Conservation (phyloP, 2,329 filamentous ascomycete species). For the Atkinsonella hypoxylon region DNA sequence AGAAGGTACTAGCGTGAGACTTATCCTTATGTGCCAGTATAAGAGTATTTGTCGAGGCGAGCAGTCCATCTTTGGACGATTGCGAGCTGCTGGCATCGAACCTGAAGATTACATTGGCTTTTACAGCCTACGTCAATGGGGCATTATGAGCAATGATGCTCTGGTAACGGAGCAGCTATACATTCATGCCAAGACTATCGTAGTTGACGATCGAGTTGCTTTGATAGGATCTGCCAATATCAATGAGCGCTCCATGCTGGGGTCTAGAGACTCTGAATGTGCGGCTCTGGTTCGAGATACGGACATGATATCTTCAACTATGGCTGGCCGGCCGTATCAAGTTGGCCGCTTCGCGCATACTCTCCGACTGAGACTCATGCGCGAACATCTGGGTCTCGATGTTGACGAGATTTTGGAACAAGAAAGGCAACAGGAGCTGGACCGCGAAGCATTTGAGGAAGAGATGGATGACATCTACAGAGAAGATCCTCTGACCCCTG, state of each 20-base stretch:
- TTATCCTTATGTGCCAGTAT: conserved; percentile 97
- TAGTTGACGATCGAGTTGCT: conserved; percentile 85
- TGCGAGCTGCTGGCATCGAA: conserved; percentile 70
- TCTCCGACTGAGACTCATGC: conserved; percentile 84
- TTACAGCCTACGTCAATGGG: conserved; percentile 87
- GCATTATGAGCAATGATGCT: conserved; percentile 72
- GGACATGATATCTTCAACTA: conserved; percentile 82
- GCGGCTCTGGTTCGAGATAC: conserved; percentile 85
- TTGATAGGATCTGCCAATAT: conserved; percentile 98
- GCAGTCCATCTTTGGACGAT: conserved; percentile 78
- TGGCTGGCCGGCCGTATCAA: conserved; percentile 80
- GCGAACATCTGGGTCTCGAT: conserved; percentile 91
- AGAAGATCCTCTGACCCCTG: conserved; percentile 21
- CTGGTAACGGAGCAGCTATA: conserved; percentile 94
- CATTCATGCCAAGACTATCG: conserved; percentile 93
- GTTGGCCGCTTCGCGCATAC: conserved; percentile 91
- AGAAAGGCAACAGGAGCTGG: conserved; percentile 55
- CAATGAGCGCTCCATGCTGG: conserved; percentile 93
- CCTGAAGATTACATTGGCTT: conserved; percentile 94
- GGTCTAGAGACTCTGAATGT: conserved; percentile 81
- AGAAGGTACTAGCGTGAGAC: conserved; percentile 83
- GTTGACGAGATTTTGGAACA: conserved; percentile 83
- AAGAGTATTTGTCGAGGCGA: conserved; percentile 91
- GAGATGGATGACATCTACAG: conserved; percentile 53
- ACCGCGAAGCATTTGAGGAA: conserved; percentile 42